These are phyloP conservation scores for Fusarium setosum DNA, from an alignment of 2,329 filamentous ascomycete genomes.

Conservation along the genomic window DNA sequence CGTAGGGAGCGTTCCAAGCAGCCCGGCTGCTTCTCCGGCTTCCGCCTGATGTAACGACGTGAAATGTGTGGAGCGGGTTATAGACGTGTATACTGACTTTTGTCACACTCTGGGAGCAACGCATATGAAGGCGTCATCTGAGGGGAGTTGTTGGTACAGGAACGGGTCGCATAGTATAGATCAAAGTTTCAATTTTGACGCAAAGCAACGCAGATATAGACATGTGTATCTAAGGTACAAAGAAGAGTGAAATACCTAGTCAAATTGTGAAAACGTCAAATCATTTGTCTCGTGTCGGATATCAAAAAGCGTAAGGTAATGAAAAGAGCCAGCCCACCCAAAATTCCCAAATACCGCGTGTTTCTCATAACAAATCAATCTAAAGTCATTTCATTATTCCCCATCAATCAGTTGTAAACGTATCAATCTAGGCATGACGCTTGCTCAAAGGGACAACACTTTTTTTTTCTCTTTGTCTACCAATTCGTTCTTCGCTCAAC, in stretches of 20 bases:
- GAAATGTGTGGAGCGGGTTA: slow-evolving; percentile 8
- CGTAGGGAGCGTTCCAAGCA: slow-evolving; percentile 21
- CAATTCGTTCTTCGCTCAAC: slow-evolving; percentile 15
- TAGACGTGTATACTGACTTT: slow-evolving; percentile 15
- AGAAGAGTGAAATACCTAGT: neutral
- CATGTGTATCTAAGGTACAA: slow-evolving; percentile 7
- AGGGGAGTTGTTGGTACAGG: slow-evolving; percentile 18
- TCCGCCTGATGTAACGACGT: slow-evolving; percentile 5
- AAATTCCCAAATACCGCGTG: neutral
- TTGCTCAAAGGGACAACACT: neutral
- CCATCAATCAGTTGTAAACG: neutral
- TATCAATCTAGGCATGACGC: neutral
- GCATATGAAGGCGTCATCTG: slow-evolving; percentile 10
- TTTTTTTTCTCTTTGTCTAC: neutral
- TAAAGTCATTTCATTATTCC: neutral
- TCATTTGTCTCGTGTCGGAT: slow-evolving; percentile 9
- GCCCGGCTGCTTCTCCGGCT: slow-evolving; percentile 27
- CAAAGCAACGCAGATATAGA: slow-evolving; percentile 9
- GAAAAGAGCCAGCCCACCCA: slow-evolving; percentile 10
- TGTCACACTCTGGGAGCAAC: neutral
- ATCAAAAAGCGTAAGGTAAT: neutral
- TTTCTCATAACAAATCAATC: neutral
- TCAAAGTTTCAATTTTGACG: neutral
- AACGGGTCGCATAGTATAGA: slow-evolving; percentile 14
- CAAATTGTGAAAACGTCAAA: neutral